Percentiles rank a stretch among this genome's conserved stretches.
Evolutionary conservation across 768 basidiomycete genomes (phyloP).

Genomic region (Russula compacta): DNA sequence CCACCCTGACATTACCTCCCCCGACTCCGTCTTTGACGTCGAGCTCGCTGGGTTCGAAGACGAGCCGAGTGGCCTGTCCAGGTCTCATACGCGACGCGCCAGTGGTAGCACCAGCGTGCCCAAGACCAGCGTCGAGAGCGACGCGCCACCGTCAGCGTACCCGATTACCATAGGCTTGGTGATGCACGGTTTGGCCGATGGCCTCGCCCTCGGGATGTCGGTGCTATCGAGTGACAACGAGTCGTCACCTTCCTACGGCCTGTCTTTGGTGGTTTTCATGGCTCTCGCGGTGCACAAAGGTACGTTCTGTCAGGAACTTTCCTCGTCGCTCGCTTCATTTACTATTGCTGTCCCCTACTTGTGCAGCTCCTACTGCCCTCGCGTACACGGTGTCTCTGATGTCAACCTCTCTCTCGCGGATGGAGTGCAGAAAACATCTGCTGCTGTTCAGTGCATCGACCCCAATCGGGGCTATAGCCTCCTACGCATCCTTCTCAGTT

Average conservation of each 20-base stretch:
- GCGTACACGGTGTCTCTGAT: conserved; percentile 82
- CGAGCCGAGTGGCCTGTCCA: conserved; percentile 25
- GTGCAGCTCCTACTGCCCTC: conserved; percentile 78
- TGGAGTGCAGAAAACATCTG: conserved; percentile 66
- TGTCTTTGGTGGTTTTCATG: conserved; percentile 82
- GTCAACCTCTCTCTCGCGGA: conserved; percentile 57
- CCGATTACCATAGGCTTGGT: conserved; percentile 80
- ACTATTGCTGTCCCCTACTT: neutral
- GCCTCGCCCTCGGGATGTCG: conserved; percentile 83
- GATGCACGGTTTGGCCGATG: conserved; percentile 85
- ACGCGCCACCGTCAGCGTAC: conserved; percentile 38
- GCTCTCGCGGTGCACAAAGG: conserved; percentile 93
- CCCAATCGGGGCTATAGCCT: conserved; percentile 70
- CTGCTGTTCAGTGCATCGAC: conserved; percentile 76
- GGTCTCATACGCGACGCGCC: neutral
- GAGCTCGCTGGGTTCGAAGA: conserved; percentile 51
- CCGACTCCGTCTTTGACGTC: conserved; percentile 48
- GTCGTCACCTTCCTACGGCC: conserved; percentile 29
- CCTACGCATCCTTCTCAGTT: conserved; percentile 57
- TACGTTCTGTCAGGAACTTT: conserved; percentile 15
- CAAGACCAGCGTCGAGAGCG: neutral
- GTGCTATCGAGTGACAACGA: conserved; percentile 32
- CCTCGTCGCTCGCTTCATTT: neutral
- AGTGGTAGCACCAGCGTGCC: conserved; percentile 6
- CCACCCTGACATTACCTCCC: conserved; percentile 11